Conservation (phyloP, 768 basidiomycete species). For the Amanita jacksonii region DNA sequence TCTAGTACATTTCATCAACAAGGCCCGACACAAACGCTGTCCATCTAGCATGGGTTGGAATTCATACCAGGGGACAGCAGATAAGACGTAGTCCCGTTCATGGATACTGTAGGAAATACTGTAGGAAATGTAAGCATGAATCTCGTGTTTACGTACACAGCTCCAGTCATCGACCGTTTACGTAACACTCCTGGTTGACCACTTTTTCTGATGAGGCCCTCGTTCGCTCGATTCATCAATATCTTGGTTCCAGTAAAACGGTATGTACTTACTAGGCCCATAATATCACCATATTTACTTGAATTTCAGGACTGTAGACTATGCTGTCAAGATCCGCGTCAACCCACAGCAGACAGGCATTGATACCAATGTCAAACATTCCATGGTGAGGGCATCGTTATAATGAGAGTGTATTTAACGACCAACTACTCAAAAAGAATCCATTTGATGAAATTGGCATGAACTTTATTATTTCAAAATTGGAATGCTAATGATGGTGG, state of each 20-base stretch:
- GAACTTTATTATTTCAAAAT: slow-evolving; percentile 8
- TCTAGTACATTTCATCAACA: no score
- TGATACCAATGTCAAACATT: slow-evolving; percentile 97
- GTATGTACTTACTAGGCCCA: slow-evolving; percentile 24
- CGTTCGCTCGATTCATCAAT: slow-evolving; percentile 64
- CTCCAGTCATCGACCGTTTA: no score
- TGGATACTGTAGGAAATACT: no score
- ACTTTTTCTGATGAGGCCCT: slow-evolving; percentile 55
- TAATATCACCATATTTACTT: background rate
- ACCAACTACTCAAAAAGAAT: slow-evolving; percentile 46
- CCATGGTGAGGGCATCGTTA: slow-evolving; percentile 60
- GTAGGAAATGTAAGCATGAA: no score
- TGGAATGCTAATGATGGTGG: background rate
- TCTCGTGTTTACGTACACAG: background rate
- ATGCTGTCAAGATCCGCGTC: slow-evolving; percentile 97
- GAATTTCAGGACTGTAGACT: slow-evolving; percentile 74
- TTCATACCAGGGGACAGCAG: no score
- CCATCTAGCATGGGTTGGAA: no score
- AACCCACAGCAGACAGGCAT: slow-evolving; percentile 92
- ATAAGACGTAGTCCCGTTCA: no score
- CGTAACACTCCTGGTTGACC: background rate
- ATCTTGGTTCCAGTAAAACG: slow-evolving; percentile 94
- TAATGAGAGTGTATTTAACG: background rate
- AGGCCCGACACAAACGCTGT: no score
- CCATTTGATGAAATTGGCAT: slow-evolving; percentile 98